Base-by-base conservation (phyloP, 2,329 filamentous ascomycete species). In the Calonectria naviculata region DNA sequence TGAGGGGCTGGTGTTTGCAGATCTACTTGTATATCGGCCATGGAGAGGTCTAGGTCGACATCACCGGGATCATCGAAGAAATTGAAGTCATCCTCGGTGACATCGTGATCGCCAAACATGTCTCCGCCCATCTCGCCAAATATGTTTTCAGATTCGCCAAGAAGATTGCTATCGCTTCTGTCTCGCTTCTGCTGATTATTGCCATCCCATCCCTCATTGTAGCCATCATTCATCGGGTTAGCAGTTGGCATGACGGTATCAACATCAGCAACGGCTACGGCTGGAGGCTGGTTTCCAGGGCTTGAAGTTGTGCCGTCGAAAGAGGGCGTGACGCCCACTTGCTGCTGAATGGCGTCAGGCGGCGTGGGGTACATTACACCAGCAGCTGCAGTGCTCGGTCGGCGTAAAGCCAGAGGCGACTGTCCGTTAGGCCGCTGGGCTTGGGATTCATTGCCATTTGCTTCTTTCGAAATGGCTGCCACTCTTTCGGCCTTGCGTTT, bases 41-140 rank as follows among this genome's bases (percentile, higher is more conserved):
- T 80, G 1, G 79, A 64, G 24, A 81, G 75, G 26, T 84, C 83
- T 46, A 87, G 69, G 47, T 84, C 84, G 28, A 83, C 81, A 13
- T 81, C 83, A 3, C 80, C 85, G 4, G 88, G 86, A 71, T 93
- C 91, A 76, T 96, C 93, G 75, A 96, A 96, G 81, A 95, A 96
- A 79, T 90, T 94, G 80, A 96, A 96, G 78, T 97, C 94, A 7
- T 91, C 93, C 75, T 97, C 94, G 1, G 93, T 95, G n/a, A 96
- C 87, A 74, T 91, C 90, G 73, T 90, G 89, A n/a, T 91, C 89
- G n/a, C 88, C 91, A 81, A 94, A 94, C 75, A 93, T 89, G 74
- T 94, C 92, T 10, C 89, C 89, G 15, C 91, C 91, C 74, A 93
- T 86, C 66, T 94, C 92, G 24, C 89, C 92, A 78, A 94, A 94